A percentile compares a stretch with the other conserved stretches of the same genome.
These are phyloP conservation scores for Byssoonygena ceratinophila DNA, from an alignment of 2,329 filamentous ascomycete species.

Conservation along the genomic window DNA sequence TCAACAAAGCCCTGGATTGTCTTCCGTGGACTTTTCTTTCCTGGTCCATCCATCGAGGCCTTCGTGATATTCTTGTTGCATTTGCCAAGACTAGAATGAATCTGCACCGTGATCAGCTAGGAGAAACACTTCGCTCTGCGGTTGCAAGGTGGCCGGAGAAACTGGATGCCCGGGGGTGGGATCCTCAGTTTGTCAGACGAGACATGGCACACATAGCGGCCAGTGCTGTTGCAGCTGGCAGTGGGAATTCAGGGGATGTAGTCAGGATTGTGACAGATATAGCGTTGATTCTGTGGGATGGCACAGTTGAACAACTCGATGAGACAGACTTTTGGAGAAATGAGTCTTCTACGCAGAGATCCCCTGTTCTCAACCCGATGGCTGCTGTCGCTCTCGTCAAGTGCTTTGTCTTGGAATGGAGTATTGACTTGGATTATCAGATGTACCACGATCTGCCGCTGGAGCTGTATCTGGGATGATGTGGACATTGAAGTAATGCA, in stretches of 20 bases:
- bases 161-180: constrained; percentile 4
- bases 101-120: neutral
- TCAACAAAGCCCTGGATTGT: constrained; percentile 4
- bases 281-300: constrained; percentile 4
- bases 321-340: neutral
- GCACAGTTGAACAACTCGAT: neutral
- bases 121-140: neutral
- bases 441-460: constrained; percentile 4
- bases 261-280: constrained; percentile 8
- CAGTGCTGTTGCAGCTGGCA: constrained; percentile 3
- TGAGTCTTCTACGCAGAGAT: neutral
- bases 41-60: constrained; percentile 9
- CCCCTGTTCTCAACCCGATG: neutral
- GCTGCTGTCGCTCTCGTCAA: constrained; percentile 2
- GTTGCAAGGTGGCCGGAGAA: neutral
- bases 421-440: constrained; percentile 4
- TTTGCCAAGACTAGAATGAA: constrained; percentile 1
- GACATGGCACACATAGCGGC: constrained; percentile 5
- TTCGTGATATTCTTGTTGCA: constrained; percentile 4
- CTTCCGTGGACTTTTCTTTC: constrained; percentile 4
- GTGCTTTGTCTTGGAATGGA: constrained; percentile 6
- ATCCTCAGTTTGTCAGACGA: neutral
- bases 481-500: neutral
- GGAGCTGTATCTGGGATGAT: neutral
- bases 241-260: constrained; percentile 2